Evolutionary conservation across 2,329 filamentous ascomycete genomes (phyloP), one percentile per base, ranked within the genome.

Genomic region (Polychaeton citri): DNA sequence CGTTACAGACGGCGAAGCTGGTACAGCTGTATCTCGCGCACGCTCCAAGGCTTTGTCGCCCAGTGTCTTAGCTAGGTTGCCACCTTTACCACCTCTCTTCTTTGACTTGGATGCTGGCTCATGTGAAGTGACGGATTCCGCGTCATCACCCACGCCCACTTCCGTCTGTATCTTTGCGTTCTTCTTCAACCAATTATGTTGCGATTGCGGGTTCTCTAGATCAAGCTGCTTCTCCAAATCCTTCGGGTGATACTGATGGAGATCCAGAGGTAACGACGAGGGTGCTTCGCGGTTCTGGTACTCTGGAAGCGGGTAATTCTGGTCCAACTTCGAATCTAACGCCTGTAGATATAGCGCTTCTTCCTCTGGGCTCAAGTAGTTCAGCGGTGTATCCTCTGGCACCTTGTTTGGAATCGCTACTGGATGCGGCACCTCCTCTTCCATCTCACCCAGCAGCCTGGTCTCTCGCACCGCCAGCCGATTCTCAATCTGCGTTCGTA

Each of bases 151-250:
- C 18, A 49, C 52, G 6, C 34, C 46, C 15, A 42, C 38, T 12
- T 41, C 31, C 6, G 33, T 19, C 19, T 41, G 42, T 16, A 43
- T 36, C 26, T 45, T 46, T 2, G 39, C 40, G 37, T 58, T 52
- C 18, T 47, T 45, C 37, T 49, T 50, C 9, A 98, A 72, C 90
- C 90, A 98, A 58, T 92, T 95, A 63, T 93, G 92, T 3, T 94
- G 87, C 40, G 83, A 92, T 30, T 85, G 82, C 0, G 87, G 86
- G 55, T 96, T 96, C 35, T 73, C 73, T 17, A 85, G 59, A 37
- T 76, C 68, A 30, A 68, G 57, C 35, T 54, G 50, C 18, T 54
- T 45, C 21, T 74, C 65, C 39, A 66, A 61, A 4, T 35, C 62
- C 55, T 48, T 67, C 64, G 30, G 66, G 56, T 31, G 51, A 64